Evolutionary conservation across 352 stramenopile genomes (phyloP).

Genomic region (Globisporangium barbulae): DNA sequence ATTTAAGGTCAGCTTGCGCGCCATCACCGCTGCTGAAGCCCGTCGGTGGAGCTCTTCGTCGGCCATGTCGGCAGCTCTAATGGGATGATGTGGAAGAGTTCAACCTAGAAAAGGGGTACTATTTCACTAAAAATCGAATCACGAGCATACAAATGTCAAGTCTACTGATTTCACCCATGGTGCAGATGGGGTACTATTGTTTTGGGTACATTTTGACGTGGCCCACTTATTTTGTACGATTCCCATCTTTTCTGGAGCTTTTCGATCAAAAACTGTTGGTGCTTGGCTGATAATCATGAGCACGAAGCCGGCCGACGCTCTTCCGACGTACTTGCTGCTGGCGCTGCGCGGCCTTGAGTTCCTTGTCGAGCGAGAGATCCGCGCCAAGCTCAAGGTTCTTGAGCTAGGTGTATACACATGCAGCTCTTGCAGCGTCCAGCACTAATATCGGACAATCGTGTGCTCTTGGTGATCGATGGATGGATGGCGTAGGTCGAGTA

Average conservation of each 20-base stretch:
- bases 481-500: slow-evolving; percentile 39
- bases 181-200: slow-evolving; percentile 4
- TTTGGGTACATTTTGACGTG: neutral
- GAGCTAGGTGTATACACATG: neutral
- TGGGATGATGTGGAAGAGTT: slow-evolving; percentile 4
- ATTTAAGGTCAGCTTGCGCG: slow-evolving; percentile 6
- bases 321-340: slow-evolving; percentile 66
- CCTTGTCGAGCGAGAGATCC: slow-evolving; percentile 66
- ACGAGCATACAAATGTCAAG: neutral
- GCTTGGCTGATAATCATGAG: neutral
- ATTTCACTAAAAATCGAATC: slow-evolving; percentile 4
- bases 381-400: slow-evolving; percentile 50
- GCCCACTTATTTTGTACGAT: neutral
- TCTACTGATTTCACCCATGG: neutral
- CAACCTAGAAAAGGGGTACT: slow-evolving; percentile 1
- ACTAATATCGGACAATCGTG: neutral
- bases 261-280: neutral
- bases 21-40: neutral
- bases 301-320: neutral
- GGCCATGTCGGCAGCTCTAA: neutral
- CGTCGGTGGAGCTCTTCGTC: slow-evolving; percentile 2
- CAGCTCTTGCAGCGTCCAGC: neutral
- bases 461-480: slow-evolving; percentile 10
- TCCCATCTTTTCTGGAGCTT: slow-evolving; percentile 1
- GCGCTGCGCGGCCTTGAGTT: slow-evolving; percentile 75